Percentiles rank a stretch among this genome's conserved stretches.
Conservation (phyloP, 1,284 basidiomycete species). For the Pisolithus thermaeus region DNA sequence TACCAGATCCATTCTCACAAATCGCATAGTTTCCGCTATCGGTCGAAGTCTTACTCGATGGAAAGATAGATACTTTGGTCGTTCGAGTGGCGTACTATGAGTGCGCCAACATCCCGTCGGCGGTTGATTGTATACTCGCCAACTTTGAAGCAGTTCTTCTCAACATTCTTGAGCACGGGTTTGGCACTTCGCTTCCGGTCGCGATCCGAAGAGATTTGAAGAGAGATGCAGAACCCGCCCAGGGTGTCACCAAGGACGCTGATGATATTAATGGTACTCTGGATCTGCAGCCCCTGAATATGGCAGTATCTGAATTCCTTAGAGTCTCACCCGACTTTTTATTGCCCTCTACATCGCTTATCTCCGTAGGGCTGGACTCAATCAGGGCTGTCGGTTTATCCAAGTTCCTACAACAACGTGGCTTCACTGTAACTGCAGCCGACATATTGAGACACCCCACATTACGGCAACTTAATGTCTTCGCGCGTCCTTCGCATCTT, state of each 20-base stretch:
- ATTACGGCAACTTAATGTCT: slow-evolving; percentile 6
- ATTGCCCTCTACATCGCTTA: slow-evolving; percentile 32
- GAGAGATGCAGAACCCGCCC: not conserved
- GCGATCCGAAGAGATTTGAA: not conserved
- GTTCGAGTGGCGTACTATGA: slow-evolving; percentile 16
- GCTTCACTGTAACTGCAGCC: slow-evolving; percentile 27
- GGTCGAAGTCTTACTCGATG: slow-evolving; percentile 38
- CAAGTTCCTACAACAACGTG: slow-evolving; percentile 29
- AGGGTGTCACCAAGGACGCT: not conserved
- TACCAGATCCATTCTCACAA: not conserved
- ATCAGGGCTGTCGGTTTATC: slow-evolving; percentile 43
- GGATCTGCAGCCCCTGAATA: slow-evolving; percentile 19
- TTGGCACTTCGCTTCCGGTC: not conserved
- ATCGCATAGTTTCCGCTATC: slow-evolving; percentile 38
- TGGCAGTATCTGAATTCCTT: slow-evolving; percentile 33
- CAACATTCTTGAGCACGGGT: slow-evolving; percentile 4
- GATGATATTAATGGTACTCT: slow-evolving; percentile 8
- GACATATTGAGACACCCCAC: slow-evolving; percentile 30
- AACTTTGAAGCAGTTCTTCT: slow-evolving; percentile 19
- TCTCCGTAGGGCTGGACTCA: slow-evolving; percentile 45
- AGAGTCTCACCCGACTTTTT: slow-evolving; percentile 25
- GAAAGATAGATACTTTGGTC: slow-evolving; percentile 13
- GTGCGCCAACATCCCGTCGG: slow-evolving; percentile 3
- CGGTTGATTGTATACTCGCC: slow-evolving; percentile 13
- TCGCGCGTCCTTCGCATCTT: not conserved